Evolutionary conservation across 2,329 filamentous ascomycete genomes (phyloP), one percentile per base, ranked within the genome.

Genomic region (Paradendryphiella salina): DNA sequence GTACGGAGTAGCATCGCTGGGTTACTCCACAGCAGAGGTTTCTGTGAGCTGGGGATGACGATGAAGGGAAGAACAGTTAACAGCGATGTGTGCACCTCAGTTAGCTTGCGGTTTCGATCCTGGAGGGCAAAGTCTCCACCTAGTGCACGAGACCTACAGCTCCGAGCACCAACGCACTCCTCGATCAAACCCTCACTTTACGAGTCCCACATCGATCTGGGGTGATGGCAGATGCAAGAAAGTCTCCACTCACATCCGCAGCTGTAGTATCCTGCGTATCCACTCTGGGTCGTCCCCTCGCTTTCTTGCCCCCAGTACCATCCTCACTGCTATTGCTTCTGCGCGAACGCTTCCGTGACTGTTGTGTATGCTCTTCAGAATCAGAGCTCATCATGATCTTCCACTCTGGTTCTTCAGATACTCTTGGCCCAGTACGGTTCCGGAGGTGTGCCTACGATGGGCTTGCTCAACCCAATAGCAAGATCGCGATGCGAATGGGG

Each of bases 211-310:
- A 14, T 32, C 26, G 29, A 31, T 31, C 29, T 20, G 21, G 34
- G 31, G 31, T 15, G 10, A 26, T 3, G 23, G 20, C 9, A 48
- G 10, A 31, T 39, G 17, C 34, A 32, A 32, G 33, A 31, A 37
- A 42, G 11, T 41, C 43, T 41, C 39, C 51, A 85, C 87, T 82
- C 75, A 90, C 89, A 76, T 92, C 89, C 46, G 83, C 85, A 54
- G 88, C 85, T 18, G 86, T 91, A 72, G 90, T 85, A 72, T 93
- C 88, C 54, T 85, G 84, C n/a, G 84, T 83, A 60, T 92, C 85
- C 13, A 94, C 79, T 42, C 89, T 79, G 5, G 90, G 90, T 47
- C 90, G 81, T 6, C 90, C 90, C 66, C 90, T 80, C 14, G 84
- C 77, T 62, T 87, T 84, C 65, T 76, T 79, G 36, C 67, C 65